phyloP scores from a whole-genome alignment of 192 early-diverging fungal species.

The Rhizophagus sp. region DNA sequence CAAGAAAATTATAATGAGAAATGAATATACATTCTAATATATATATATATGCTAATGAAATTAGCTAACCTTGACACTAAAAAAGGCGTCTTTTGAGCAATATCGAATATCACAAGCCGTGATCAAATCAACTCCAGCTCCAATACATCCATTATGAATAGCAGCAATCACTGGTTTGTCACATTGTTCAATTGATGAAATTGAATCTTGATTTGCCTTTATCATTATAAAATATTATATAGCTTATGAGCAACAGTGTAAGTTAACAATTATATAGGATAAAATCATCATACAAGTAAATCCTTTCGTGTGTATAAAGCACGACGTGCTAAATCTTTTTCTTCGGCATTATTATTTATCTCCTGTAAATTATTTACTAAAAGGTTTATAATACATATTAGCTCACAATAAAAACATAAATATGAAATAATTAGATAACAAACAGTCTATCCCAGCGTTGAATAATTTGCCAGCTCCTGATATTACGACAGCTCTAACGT shows the following conservation, averaged over 20 bases:
- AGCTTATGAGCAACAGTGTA: neutral
- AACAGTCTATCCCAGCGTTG: slow-evolving; percentile 88
- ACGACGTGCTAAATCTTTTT: slow-evolving; percentile 35
- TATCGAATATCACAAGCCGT: slow-evolving; percentile 93
- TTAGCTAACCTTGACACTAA: slow-evolving; percentile 74
- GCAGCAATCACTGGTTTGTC: slow-evolving; percentile 89
- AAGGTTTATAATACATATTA: neutral
- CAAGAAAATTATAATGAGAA: neutral
- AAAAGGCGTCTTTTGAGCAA: slow-evolving; percentile 73
- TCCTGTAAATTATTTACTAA: neutral
- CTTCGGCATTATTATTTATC: neutral
- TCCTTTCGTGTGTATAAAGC: slow-evolving; percentile 41
- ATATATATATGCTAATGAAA: neutral
- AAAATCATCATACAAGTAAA: slow-evolving; percentile 35
- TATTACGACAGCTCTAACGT: slow-evolving; percentile 77
- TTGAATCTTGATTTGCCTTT: slow-evolving; percentile 59
- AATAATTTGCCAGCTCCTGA: slow-evolving; percentile 77
- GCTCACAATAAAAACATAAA: neutral
- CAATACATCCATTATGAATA: slow-evolving; percentile 83
- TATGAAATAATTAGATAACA: slow-evolving; percentile 31
- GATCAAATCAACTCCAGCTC: slow-evolving; percentile 83
- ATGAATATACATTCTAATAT: neutral
- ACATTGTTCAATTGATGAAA: slow-evolving; percentile 82
- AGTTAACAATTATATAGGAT: neutral
- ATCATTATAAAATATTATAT: neutral